Conservation (phyloP, 345 rosid species). For the Sonneratia caseolaris region DNA sequence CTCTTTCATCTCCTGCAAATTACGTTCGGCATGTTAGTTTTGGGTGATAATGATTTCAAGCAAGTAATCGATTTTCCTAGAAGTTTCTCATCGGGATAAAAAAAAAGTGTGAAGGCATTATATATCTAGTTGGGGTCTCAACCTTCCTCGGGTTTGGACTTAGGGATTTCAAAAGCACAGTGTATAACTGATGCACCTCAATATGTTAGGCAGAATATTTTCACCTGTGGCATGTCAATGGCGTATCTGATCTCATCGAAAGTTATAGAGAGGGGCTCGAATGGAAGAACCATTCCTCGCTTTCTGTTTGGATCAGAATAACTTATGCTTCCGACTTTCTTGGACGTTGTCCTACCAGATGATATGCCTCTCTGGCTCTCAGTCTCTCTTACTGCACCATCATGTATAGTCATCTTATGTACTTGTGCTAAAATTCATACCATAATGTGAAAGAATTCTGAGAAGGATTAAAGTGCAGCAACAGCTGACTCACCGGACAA, state of each 20-base stretch:
- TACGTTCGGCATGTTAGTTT: background rate
- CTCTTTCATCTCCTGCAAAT: slow-evolving; percentile 48
- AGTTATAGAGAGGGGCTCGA: slow-evolving; percentile 44
- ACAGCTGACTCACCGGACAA: slow-evolving; percentile 21
- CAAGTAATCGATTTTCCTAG: too few species aligned
- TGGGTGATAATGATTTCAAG: too few species aligned
- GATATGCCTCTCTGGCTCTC: slow-evolving; percentile 17
- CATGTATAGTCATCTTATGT: slow-evolving; percentile 4
- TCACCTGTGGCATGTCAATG: slow-evolving; percentile 60
- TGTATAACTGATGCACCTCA: too few species aligned
- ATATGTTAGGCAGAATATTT: background rate
- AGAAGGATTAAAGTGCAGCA: background rate
- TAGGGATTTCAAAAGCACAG: too few species aligned
- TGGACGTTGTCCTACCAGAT: slow-evolving; percentile 19
- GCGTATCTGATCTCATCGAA: slow-evolving; percentile 54
- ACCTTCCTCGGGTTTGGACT: too few species aligned
- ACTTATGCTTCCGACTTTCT: slow-evolving; percentile 25
- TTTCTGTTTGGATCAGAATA: slow-evolving; percentile 20
- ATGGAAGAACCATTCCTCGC: slow-evolving; percentile 64
- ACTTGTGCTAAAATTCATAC: background rate
- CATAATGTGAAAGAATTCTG: background rate
- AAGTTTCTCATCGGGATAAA: too few species aligned
- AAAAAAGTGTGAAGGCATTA: too few species aligned
- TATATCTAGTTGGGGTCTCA: too few species aligned
- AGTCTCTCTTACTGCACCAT: slow-evolving; percentile 27